Conservation (phyloP, 305 asterid species). For the Fraxinus latifolia region DNA sequence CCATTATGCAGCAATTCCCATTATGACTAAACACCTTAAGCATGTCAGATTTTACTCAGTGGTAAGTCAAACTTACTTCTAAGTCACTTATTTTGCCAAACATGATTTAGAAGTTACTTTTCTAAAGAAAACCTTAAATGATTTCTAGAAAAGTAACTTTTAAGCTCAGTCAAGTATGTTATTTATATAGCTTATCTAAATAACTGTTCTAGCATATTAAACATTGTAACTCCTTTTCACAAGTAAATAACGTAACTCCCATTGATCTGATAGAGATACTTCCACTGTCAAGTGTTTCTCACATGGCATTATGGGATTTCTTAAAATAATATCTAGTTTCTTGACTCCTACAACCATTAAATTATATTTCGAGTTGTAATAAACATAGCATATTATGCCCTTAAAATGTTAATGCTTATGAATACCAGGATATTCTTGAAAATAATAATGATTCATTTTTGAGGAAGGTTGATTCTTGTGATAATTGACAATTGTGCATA, state of each 20-base stretch:
- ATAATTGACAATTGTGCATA: background rate
- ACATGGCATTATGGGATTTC: background rate
- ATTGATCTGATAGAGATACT: background rate
- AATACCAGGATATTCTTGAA: background rate
- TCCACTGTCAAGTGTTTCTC: background rate
- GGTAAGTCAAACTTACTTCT: background rate
- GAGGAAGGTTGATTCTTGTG: background rate
- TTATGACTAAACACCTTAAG: background rate
- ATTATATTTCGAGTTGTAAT: background rate
- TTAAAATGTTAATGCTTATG: slow-evolving; percentile 6
- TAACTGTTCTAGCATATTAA: background rate
- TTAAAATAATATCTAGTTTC: background rate
- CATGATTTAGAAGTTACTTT: background rate
- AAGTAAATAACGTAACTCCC: background rate
- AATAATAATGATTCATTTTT: background rate
- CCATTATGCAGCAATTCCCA: background rate
- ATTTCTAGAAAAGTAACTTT: background rate
- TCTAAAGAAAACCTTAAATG: background rate
- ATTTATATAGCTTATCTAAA: background rate
- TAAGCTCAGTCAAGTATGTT: background rate
- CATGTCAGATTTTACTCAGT: background rate
- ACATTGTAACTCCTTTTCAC: background rate
- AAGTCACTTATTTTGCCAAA: background rate
- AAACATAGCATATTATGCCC: background rate
- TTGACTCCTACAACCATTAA: background rate